Conservation (phyloP, 1,284 basidiomycete species). For the Trichosporon ovoides region DNA sequence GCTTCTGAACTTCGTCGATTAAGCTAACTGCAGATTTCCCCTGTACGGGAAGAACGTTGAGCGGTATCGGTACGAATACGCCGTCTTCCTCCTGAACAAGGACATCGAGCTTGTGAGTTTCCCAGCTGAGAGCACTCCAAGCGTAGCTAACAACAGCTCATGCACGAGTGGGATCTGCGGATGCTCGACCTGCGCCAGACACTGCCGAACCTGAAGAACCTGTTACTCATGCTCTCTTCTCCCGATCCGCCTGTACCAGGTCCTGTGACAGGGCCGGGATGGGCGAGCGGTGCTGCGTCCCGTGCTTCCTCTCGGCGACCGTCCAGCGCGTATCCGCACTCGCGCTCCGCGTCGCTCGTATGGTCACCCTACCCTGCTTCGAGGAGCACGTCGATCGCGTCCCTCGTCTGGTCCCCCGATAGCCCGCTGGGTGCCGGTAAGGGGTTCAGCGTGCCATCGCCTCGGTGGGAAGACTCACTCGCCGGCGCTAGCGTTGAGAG, state of each 20-base stretch:
- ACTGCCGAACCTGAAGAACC: conserved; percentile 90
- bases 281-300: conserved; percentile 17
- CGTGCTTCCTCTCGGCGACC: conserved; percentile 12
- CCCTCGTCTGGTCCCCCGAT: background rate
- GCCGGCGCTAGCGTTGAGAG: background rate
- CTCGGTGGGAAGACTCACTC: background rate
- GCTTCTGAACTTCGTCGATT: background rate
- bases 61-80: conserved; percentile 95
- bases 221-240: conserved; percentile 70
- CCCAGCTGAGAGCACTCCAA: conserved; percentile 4
- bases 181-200: conserved; percentile 92
- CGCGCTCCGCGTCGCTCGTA: background rate
- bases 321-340: background rate
- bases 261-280: conserved; percentile 17
- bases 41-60: conserved; percentile 91
- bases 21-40: conserved; percentile 59
- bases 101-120: conserved; percentile 86
- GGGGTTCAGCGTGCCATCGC: too few relatives aligned
- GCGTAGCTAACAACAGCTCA: conserved; percentile 57
- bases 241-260: conserved; percentile 26
- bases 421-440: too few relatives aligned
- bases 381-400: background rate
- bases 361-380: background rate
- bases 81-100: conserved; percentile 94
- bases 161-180: conserved; percentile 78